Conservation (phyloP, 805 yeast genomes). For the Saturnispora serradocipensis region DNA sequence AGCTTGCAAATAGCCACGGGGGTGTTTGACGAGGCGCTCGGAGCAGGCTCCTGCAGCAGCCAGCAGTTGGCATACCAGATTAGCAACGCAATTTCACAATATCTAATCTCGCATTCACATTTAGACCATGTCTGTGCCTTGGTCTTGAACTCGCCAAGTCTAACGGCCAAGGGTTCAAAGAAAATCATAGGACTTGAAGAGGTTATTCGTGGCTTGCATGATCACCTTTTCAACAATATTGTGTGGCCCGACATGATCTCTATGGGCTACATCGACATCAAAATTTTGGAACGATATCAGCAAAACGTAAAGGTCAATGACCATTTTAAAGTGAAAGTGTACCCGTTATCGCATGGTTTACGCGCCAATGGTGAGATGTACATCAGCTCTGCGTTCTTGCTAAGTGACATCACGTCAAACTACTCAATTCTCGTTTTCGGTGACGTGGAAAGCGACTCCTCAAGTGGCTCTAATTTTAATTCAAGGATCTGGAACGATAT, state of each 20-base stretch:
- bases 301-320: constrained; percentile 16
- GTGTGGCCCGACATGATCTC: constrained; percentile 70
- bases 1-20: neutral
- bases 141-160: constrained; percentile 61
- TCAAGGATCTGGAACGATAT: constrained; percentile 47
- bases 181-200: constrained; percentile 42
- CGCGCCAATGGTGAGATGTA: constrained; percentile 15
- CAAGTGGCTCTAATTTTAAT: constrained; percentile 33
- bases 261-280: constrained; percentile 19
- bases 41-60: neutral
- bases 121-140: constrained; percentile 70
- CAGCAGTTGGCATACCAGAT: constrained; percentile 16
- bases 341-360: constrained; percentile 32
- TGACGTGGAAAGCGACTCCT: constrained; percentile 66
- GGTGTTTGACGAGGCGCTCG: neutral
- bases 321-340: constrained; percentile 34
- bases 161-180: constrained; percentile 25
- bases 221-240: constrained; percentile 58
- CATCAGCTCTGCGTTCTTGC: constrained; percentile 52
- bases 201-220: constrained; percentile 44
- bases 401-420: constrained; percentile 27
- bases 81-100: constrained; percentile 31
- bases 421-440: constrained; percentile 60
- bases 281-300: constrained; percentile 13
- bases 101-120: constrained; percentile 73